Base-by-base conservation (phyloP, 2,329 filamentous ascomycete species). In the Setomelanomma holmii region DNA sequence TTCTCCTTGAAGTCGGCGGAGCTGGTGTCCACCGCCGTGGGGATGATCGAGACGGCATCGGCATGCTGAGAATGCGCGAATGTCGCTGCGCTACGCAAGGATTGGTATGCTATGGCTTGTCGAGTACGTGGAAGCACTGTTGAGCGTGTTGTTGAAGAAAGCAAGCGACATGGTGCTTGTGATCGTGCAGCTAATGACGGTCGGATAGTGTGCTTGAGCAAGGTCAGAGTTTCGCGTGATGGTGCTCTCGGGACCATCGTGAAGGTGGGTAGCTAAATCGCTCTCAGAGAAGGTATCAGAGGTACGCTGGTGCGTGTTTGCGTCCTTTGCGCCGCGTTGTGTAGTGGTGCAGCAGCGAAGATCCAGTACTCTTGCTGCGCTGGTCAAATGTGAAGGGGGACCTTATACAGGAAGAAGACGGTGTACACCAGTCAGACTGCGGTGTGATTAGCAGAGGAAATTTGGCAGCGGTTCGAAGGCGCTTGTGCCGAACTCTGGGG, bases 1-100 rank as follows among this genome's bases (percentile, higher is more conserved):
- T 98, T 98, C 67, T 96, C 89, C 67, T 84, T 85, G 80, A 89
- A 98, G 65, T 91, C 88, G 23, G 86, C 79, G 4, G 91, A 93
- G 4, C 85, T 85, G 2, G 88, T 83, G 74, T 98, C 93, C 62
- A 97, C 84, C 39, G 82, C 79, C 33, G 86, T 90, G 55, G 86
- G 89, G 27, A 98, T 80, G 38, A 91, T 82, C 5, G 93, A 96
- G 56, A 97, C 88, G 49, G 91, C 89, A 57, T 85, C 85, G 30
- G 91, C 90, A 78, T 96, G 91, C 74, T 92, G 86, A 2, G 88
- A 85, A 55, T 91, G 85, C 7, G 89, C 90, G 75, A 96, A 93
- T 38, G 85, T 91, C 53, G 93, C 89, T 63, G 89, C 81, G n/a
- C 51, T 56, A 12, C 71, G 36, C 27, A 36, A 40, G 16, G 22